Base-by-base conservation (phyloP, 2,329 filamentous ascomycete genomes). In the Fusarium sp. region DNA sequence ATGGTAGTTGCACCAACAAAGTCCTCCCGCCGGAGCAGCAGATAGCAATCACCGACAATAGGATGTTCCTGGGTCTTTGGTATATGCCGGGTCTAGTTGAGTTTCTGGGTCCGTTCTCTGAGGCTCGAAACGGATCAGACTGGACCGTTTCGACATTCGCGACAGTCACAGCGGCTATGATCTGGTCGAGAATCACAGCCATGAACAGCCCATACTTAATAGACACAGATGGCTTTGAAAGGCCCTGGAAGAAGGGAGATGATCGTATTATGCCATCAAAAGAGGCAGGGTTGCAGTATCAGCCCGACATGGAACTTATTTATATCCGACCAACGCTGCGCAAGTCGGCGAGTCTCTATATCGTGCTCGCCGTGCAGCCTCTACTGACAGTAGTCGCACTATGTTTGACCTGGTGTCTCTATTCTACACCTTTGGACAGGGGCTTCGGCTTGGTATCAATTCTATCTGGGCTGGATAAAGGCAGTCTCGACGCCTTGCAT, bases 391-490 rank as follows among this genome's bases (percentile, higher is more conserved):
- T 30, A 18, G 16, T 48, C 11, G 54, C 51, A n/a, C n/a, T 62
- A 15, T 13, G 13, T 27, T 16, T 50, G 12, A 43, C 15, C 9
- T 11, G 47, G 11, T 41, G 15, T 3, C 44, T 51, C 5, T 41
- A 54, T 8, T 40, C 41, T 12, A 41, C 37, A 15, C 59, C 59
- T 8, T n/a, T 62, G 36, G 44, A 28, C 8, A 50, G 23, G 8
- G 44, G 51, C 8, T 62, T 56, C 28, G 59, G 59, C 5, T 11
- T 62, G 34, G 18, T 30, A 8, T 36, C 59, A 7, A 62, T 62
- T 15, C 36, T 62, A 2, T 18, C 59, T 6, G 30, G 59, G 16
- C 12, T 62, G 15, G 36, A 44, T 10, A 23, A 7, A 12, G 36
- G 41, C 7, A 62, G 51, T n/a, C 12, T 62, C n/a, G 34, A 8